Conservation (phyloP, 164 flowering plant species). For the Euptelea pleiosperma region DNA sequence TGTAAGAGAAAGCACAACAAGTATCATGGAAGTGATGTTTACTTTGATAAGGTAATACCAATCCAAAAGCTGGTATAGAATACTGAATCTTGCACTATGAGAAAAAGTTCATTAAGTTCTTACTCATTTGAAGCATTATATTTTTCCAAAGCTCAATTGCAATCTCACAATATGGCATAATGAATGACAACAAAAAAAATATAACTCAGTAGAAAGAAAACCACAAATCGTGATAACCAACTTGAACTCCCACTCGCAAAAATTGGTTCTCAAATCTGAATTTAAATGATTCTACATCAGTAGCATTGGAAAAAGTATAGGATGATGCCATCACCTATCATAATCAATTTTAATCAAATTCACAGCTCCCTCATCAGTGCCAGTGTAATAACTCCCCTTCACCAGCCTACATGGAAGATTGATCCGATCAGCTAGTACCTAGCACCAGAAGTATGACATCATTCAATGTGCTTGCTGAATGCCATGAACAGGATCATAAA, state of each 20-base stretch:
- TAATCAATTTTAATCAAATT: conserved; percentile 69
- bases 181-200: neutral
- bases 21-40: no score
- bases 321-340: conserved; percentile 56
- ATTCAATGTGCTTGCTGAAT: conserved; percentile 2
- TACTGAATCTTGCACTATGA: no score
- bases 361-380: conserved; percentile 97
- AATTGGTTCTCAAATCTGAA: no score
- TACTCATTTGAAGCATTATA: neutral
- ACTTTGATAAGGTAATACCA: no score
- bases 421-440: conserved; percentile 95
- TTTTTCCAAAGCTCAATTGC: neutral
- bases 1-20: no score
- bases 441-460: conserved; percentile 16
- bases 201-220: neutral
- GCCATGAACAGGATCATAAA: neutral
- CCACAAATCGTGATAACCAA: no score
- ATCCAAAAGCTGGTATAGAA: no score
- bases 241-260: no score
- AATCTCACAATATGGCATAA: neutral
- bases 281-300: conserved; percentile 1
- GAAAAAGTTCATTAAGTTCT: no score
- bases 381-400: conserved; percentile 94
- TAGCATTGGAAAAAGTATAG: neutral
- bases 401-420: conserved; percentile 91